Base-by-base conservation (phyloP, 331 rosid genomes). In the Rosa hybrid region DNA sequence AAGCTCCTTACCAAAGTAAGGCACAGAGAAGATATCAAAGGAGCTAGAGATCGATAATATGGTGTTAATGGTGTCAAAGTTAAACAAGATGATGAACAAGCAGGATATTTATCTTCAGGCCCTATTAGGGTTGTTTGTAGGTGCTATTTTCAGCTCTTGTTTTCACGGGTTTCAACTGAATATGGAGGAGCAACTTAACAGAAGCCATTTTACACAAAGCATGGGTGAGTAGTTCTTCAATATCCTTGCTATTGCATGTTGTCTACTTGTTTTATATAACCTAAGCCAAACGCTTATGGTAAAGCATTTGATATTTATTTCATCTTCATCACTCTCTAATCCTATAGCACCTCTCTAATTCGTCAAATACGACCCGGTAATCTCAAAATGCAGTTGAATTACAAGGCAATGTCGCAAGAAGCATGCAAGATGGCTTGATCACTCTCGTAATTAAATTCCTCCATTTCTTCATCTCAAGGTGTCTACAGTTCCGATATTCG, bases 381-480 rank as follows among this genome's bases (percentile, higher is more conserved):
- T 63, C 42, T 45, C 23, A 45, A 46, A 7, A 59, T 77, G 48
- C 82, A 77, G 82, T 72, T 68, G 70, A 78, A 73, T 41, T 57
- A 51, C 45, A 49, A 50, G 54, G 20, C 56, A 60, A n/a, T 8
- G 57, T 64, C 23, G 50, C 50, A 7, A 72, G 72, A 68, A 81
- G 62, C 3, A 60, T 59, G 17, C 71, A 74, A 68, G 83, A 78
- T 68, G 70, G 83, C 34, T 30, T 34, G 64, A 30, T 67, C 77
- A 62, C 75, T 20, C 41, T 76, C 80, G 62, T 75, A 27, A 71
- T 70, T 25, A 75, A 82, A 71, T 82, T 72, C 65, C 84, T 75
- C 62, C 81, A 82, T 64, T 85, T 81, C 83, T 79, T 75, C 76
- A 34, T 76, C 41, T 56, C 86, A 53, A 85, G 67, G 63, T 70